These are phyloP conservation scores for Cicer arietinum DNA, from an alignment of 306 rosid genomes.

Conservation along the genomic window DNA sequence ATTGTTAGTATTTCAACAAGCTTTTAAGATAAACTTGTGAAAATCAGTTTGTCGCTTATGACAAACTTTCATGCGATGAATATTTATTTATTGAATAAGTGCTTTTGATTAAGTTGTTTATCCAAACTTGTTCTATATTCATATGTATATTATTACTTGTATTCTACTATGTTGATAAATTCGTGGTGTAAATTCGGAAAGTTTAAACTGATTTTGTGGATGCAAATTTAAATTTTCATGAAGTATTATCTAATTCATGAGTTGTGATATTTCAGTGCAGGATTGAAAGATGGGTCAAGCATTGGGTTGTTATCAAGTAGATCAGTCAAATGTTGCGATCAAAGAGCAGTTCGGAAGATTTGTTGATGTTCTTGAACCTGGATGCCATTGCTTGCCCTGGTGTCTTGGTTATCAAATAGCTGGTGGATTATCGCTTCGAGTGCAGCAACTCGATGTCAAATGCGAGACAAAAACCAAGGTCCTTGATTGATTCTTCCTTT, in stretches of 20 bases:
- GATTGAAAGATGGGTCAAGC: slow-evolving; percentile 69
- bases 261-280: slow-evolving; percentile 40
- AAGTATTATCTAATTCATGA: slow-evolving; percentile 17
- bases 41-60: background rate
- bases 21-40: background rate
- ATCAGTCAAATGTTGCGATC: slow-evolving; percentile 73
- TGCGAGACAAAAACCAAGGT: slow-evolving; percentile 82
- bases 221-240: slow-evolving; percentile 24
- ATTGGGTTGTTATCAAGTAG: slow-evolving; percentile 62
- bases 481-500: slow-evolving; percentile 20
- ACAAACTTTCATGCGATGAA: background rate
- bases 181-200: background rate
- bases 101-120: background rate
- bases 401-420: slow-evolving; percentile 63
- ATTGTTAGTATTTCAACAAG: background rate
- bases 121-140: background rate
- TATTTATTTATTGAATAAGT: background rate
- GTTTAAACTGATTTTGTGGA: background rate
- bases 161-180: background rate
- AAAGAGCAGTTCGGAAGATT: slow-evolving; percentile 69
- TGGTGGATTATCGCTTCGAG: slow-evolving; percentile 66
- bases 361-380: slow-evolving; percentile 62
- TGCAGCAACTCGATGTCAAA: slow-evolving; percentile 67
- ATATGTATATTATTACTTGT: background rate
- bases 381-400: slow-evolving; percentile 81